Evolutionary conservation across 106 monocot genomes (phyloP), one percentile per base, ranked within the genome.

Genomic region (Dioscorea dumetorum): DNA sequence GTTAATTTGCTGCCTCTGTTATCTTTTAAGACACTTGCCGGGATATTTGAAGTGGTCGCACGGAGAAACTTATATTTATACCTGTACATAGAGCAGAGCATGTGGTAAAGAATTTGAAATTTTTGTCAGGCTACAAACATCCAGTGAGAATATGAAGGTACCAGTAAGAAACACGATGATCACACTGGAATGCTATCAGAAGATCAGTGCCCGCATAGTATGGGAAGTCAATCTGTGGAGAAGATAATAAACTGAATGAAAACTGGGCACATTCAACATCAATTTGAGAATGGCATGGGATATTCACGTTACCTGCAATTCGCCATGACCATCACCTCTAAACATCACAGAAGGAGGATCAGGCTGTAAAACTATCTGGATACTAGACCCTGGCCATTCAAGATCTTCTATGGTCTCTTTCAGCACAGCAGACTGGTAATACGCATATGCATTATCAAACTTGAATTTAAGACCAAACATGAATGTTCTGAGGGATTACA

Each of bases 321-420:
- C 93, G 48, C 99, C 99, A 68, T 99, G 99, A 24, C 99, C 99
- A 81, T 99, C 99, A 57, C 87, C 87, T 79, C 68, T 78, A 61
- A 99, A 76, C 56, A 62, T 85, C 12, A 99, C 99, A n/a, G 80
- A 71, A 48, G 90, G 90, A 33, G 99, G 93, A 22, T 99, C 84
- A 12, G 87, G 84, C 50, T 87, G 78, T 54, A 99, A 70, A 33
- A 77, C 72, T 70, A 99, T 90, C 77, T 90, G 89, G 67, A 99
- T 84, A 69, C 85, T 83, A 14, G 90, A 86, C 57, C 90, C 87
- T 49, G 99, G 92, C 99, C 99, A 99, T 60, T 99, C 99, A 35
- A 99, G 87, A 81, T 99, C 99, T 72, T 99, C 99, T 20, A 99
- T 85, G 59, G 90, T 82, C 79, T 99, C 99, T 76, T 93, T 99